Evolutionary conservation across 805 yeast species (phyloP).

Genomic region (Metschnikowia koreensis): DNA sequence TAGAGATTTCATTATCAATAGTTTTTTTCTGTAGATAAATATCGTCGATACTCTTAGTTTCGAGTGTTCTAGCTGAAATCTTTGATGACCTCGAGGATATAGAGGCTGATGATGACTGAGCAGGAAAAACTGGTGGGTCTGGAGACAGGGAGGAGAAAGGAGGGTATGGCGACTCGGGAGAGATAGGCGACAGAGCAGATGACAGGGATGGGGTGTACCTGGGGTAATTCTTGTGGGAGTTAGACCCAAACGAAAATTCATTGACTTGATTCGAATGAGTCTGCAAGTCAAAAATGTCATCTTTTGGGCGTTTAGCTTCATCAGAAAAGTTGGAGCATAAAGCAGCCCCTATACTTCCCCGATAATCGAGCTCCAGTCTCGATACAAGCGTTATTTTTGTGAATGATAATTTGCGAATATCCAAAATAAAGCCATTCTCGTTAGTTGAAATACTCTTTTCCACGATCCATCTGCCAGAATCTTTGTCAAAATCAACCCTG

Average conservation of each 20-base stretch:
- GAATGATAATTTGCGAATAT: slow-evolving; percentile 48
- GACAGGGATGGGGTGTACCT: not conserved
- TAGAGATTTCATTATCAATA: not conserved
- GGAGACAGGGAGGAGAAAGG: not conserved
- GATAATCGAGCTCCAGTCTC: slow-evolving; percentile 17
- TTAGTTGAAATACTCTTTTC: slow-evolving; percentile 48
- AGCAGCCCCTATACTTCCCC: slow-evolving; percentile 35
- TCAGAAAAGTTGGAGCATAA: slow-evolving; percentile 16
- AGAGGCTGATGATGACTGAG: not conserved
- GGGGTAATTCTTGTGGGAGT: not conserved
- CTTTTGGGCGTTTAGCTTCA: not conserved
- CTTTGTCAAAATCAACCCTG: slow-evolving; percentile 22
- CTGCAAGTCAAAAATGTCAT: not conserved
- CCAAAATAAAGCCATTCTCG: slow-evolving; percentile 58
- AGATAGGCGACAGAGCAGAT: not conserved
- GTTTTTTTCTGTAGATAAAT: not conserved
- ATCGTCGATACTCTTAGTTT: not conserved
- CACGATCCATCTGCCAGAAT: slow-evolving; percentile 34
- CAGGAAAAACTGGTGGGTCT: not conserved
- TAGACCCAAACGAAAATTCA: not conserved
- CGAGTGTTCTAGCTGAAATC: not conserved
- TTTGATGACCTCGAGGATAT: not conserved
- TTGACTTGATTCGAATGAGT: not conserved
- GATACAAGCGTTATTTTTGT: slow-evolving; percentile 36
- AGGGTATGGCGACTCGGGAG: not conserved